These are phyloP conservation scores for Atkinsonella texensis DNA, from an alignment of 2,329 filamentous ascomycete genomes.

Conservation along the genomic window DNA sequence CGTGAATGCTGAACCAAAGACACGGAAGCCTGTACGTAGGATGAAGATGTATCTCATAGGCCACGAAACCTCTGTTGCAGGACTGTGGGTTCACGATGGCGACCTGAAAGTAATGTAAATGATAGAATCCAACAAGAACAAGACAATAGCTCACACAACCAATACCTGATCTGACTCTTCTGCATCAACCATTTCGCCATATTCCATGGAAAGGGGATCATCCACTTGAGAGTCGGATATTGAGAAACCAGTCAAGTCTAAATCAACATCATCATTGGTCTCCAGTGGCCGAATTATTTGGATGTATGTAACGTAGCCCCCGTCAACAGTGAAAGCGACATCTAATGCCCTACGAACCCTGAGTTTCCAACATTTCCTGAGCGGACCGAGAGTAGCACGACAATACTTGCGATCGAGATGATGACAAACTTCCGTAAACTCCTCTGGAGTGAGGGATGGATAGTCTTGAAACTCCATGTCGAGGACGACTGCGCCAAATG, in stretches of 20 bases:
- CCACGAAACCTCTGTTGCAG: conserved; percentile 35
- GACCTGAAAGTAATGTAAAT: conserved; percentile 23
- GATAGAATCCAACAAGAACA: conserved; percentile 7
- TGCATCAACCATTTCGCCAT: conserved; percentile 35
- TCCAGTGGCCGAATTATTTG: conserved; percentile 45
- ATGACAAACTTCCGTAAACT: conserved; percentile 55
- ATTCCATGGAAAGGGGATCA: conserved; percentile 17
- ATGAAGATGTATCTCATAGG: conserved; percentile 65
- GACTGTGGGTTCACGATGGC: conserved; percentile 22
- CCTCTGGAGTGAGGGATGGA: conserved; percentile 46
- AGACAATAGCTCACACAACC: conserved; percentile 3
- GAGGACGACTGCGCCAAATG: not conserved
- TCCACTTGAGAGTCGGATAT: conserved; percentile 20
- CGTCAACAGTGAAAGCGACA: conserved; percentile 27
- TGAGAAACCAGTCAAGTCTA: conserved; percentile 33
- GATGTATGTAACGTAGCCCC: conserved; percentile 39
- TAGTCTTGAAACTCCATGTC: conserved; percentile 38
- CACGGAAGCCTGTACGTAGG: conserved; percentile 64
- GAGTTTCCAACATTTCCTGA: conserved; percentile 43
- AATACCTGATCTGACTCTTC: conserved; percentile 41
- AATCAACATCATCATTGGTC: conserved; percentile 32
- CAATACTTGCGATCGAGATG: conserved; percentile 47
- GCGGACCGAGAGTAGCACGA: conserved; percentile 42
- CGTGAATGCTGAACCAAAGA: conserved; percentile 60
- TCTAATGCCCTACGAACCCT: conserved; percentile 39